Percentiles rank a stretch among this genome's conserved stretches.
phyloP scores from a whole-genome alignment of 345 rosid genomes.

The Anastatica hierochuntica region DNA sequence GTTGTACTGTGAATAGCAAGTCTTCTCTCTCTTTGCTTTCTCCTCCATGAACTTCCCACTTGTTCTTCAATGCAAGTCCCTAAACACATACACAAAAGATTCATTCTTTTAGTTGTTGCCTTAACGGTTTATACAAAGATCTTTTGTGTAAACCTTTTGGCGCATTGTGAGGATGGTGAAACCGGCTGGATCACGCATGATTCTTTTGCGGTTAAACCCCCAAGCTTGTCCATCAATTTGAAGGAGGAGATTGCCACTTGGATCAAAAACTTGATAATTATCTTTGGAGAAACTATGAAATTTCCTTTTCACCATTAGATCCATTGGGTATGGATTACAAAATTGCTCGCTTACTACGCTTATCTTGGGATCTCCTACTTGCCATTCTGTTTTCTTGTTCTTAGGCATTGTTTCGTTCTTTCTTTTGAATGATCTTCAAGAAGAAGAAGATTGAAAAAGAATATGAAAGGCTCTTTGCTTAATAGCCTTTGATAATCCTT shows the following conservation, averaged over 20 bases:
- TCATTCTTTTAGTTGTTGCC: too few species aligned
- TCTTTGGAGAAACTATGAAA: conserved; percentile 35
- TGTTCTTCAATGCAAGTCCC: conserved; percentile 36
- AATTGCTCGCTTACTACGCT: conserved; percentile 46
- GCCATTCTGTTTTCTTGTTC: conserved; percentile 25
- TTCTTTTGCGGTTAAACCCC: conserved; percentile 43
- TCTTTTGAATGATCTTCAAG: background rate
- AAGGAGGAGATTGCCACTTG: conserved; percentile 52
- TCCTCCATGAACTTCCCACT: conserved; percentile 54
- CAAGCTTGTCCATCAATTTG: conserved; percentile 56
- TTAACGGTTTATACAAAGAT: too few species aligned
- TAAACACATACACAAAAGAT: background rate
- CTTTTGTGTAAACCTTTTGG: conserved; percentile 44
- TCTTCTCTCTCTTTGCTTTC: conserved; percentile 31
- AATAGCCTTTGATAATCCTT: conserved; percentile 18
- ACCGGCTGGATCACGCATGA: conserved; percentile 58
- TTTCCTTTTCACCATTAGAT: conserved; percentile 47
- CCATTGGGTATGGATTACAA: conserved; percentile 54
- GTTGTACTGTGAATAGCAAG: conserved; percentile 35
- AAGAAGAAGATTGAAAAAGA: background rate
- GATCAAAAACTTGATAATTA: conserved; percentile 42
- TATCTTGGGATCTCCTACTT: conserved; percentile 31
- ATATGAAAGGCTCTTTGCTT: conserved; percentile 21
- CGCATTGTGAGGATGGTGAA: conserved; percentile 53
- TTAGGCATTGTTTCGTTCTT: conserved; percentile 16